Evolutionary conservation across 352 stramenopile species (phyloP), one percentile per base, ranked within the genome.

Genomic region (Globisporangium mamillatum): DNA sequence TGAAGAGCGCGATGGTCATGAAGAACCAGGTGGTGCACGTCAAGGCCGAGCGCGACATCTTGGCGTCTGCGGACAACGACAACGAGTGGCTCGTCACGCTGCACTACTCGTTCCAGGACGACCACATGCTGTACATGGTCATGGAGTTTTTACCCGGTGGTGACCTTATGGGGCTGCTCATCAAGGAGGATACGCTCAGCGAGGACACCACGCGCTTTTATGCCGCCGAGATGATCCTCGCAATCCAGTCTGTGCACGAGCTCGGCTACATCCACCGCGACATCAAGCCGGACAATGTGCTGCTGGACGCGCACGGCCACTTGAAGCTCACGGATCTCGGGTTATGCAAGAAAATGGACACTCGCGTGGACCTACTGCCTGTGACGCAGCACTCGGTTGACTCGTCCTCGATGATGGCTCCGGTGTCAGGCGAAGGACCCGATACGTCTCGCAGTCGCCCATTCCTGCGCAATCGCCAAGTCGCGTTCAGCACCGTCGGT

Each of bases 101-200:
- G 24, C 93, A 99, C 78, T 99, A 99, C 77, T 98, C 91, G 67
- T 99, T 99, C 81, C 96, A 99, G 69, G 84, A 95, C 65, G 82
- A 94, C 41, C 81, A 92, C 70, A 72, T 78, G 46, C 76, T 95
- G 12, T 94, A 94, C 71, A 93, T 94, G 97, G 95, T 99, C 46
- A 99, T 99, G 98, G 98, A 99, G 81, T 99, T 98, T 73, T 79
- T 99, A 29, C 94, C 97, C 5, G 98, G 98, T 4, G 98, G 98
- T 52, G 98, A 99, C 80, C 88, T 99, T 62, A 99, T 99, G 98
- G 97, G 90, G 60, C 75, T 99, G 22, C 84, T 99, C 36, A 99
- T 99, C 78, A 99, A 99, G 65, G 88, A 99, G 71, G 98, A 99
- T 78, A 99, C 95, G 66, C 79, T 96, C 6, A 87, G 80, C 63